phyloP scores from a whole-genome alignment of 305 asterid genomes.

The Fraxinus sp. region DNA sequence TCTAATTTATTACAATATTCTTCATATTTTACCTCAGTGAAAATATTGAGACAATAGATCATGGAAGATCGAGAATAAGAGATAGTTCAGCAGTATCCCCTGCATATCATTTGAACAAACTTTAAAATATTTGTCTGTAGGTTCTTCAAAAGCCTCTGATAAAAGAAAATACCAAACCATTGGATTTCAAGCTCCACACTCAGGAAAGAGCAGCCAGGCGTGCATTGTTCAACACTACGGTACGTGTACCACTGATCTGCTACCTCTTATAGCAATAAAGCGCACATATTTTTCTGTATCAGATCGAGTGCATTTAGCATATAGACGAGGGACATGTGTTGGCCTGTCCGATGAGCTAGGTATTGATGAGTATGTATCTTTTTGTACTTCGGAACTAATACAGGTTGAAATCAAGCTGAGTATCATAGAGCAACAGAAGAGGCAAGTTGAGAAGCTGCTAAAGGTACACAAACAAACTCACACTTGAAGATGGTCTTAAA shows the following conservation, averaged over 20 bases:
- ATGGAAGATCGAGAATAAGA: background rate
- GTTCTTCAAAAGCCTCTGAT: slow-evolving; percentile 32
- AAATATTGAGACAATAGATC: background rate
- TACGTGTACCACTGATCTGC: slow-evolving; percentile 25
- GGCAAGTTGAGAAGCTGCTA: slow-evolving; percentile 58
- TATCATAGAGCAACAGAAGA: slow-evolving; percentile 64
- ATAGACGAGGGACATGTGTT: background rate
- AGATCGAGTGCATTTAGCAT: background rate
- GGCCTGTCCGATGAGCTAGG: background rate
- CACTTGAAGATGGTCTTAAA: background rate
- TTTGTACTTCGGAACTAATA: background rate
- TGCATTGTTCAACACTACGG: slow-evolving; percentile 63
- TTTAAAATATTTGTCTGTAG: slow-evolving; percentile 19
- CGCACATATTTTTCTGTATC: background rate
- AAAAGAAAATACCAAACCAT: slow-evolving; percentile 61
- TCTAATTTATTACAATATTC: background rate
- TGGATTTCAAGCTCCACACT: slow-evolving; percentile 69
- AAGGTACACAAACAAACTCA: slow-evolving; percentile 41
- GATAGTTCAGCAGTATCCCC: background rate
- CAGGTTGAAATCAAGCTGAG: slow-evolving; percentile 67
- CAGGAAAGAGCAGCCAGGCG: slow-evolving; percentile 79
- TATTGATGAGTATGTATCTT: background rate
- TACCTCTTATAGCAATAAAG: background rate
- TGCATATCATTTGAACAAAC: background rate
- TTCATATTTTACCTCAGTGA: background rate